Conservation (phyloP, 768 basidiomycete genomes). For the Daedaleopsis sinensis region DNA sequence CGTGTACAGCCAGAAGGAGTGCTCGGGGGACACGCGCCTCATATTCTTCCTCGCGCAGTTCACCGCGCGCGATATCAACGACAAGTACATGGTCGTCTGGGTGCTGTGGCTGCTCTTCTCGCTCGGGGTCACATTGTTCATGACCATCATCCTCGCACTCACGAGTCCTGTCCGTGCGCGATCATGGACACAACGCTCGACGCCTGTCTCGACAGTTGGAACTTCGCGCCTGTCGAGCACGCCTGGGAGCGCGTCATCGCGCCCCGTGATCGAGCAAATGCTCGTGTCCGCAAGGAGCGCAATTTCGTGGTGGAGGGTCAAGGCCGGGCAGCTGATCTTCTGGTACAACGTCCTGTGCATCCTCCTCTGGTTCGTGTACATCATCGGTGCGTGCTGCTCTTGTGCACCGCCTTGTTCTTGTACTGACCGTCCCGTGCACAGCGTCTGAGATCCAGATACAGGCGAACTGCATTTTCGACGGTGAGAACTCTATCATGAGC, state of each 20-base stretch:
- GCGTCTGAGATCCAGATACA: constrained; percentile 27
- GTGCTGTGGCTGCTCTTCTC: constrained; percentile 30
- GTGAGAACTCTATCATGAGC: constrained; percentile 27
- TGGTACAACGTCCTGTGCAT: constrained; percentile 19
- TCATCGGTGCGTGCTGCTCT: constrained; percentile 21
- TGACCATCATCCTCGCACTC: constrained; percentile 26
- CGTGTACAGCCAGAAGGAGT: constrained; percentile 25
- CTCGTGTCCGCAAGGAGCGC: neutral
- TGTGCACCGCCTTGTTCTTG: too few relatives aligned
- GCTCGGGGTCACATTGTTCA: constrained; percentile 25
- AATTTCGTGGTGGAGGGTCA: constrained; percentile 14
- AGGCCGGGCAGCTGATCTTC: constrained; percentile 12
- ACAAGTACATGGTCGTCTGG: constrained; percentile 27
- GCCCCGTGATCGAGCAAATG: neutral
- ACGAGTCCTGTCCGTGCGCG: constrained; percentile 20
- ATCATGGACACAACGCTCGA: neutral
- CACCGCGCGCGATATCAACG: constrained; percentile 18
- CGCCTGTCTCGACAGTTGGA: constrained; percentile 3
- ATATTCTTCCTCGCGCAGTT: constrained; percentile 25
- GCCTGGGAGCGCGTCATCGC: neutral
- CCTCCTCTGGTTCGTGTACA: constrained; percentile 24
- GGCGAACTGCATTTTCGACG: constrained; percentile 25
- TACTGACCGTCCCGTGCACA: neutral
- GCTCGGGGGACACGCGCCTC: constrained; percentile 24
- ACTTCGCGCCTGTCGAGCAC: constrained; percentile 1